Base-by-base conservation (phyloP, 2,329 filamentous ascomycete species). In the Arthroderma sp. region DNA sequence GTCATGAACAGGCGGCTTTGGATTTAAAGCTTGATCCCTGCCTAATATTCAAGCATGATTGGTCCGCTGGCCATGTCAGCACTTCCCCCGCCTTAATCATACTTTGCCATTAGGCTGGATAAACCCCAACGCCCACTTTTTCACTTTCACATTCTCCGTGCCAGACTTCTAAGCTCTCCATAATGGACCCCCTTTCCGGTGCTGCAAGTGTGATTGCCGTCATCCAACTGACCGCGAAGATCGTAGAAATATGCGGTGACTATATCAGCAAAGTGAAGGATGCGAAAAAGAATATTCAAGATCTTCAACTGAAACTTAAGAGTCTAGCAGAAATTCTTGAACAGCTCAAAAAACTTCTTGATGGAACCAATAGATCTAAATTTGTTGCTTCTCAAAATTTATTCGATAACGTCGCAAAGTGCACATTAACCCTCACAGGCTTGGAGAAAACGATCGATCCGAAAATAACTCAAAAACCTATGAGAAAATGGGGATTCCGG, bases 401-500 rank as follows among this genome's bases (percentile, higher is more conserved):
- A n/a, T n/a, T 7, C n/a, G 32, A 7, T n/a, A n/a, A 34, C 7
- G 32, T 34, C 32, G n/a, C 7, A 7, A 7, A 34, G 7, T 7
- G 32, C 32, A 7, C 7, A n/a, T 42, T 40, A 5, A 43, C 15
- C 6, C 49, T 52, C 28, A 29, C 6, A 30, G 29, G 3, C 6
- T 39, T 52, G 22, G 38, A 49, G 36, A 38, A 32, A 30, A 53
- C 42, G 33, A 34, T 57, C 36, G 48, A 53, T 42, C 43, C 11
- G 5, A n/a, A 6, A 39, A 40, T 9, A 40, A 27, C 40, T 30
- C 38, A 45, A 30, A 52, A 40, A 10, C 40, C 37, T 34, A 55
- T 55, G 53, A 56, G 47, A 1, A 55, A 46, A 45, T 31, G 54
- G 32, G 54, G 52, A 38, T 15, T 57, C 27, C 53, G 57, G 44